Evolutionary conservation across 495 filamentous ascomycete species (phyloP), one percentile per base, ranked within the genome.

Genomic region (Aspergillus hancockii): DNA sequence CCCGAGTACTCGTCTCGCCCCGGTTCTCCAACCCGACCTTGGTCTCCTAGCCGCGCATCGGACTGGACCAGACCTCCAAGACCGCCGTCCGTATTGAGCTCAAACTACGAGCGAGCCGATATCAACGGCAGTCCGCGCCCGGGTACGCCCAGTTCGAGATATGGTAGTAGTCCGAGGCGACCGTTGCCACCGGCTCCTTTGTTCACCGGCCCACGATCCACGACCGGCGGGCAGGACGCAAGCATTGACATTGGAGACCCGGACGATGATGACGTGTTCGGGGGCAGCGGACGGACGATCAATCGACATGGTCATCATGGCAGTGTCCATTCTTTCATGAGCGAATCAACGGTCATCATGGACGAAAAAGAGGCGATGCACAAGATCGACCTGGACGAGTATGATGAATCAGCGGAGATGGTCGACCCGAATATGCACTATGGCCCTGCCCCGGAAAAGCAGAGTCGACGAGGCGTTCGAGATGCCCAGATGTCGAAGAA

Each of bases 101-200:
- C 85, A 22, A 72, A 85, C 19, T 98, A 94, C 68, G 94, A 97
- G 67, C 90, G 92, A 0, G 82, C 86, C 18, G 92, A 97, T 65
- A 69, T 97, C 53, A 94, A 97, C 67, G 94, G 94, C 8, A 90
- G 83, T 40, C 93, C 94, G 9, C 77, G 94, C 59, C 94, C 94
- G 13, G 94, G 94, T 2, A 96, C 93, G 2, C 90, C 94, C 9
- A 89, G 91, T 4, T 91, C 90, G 38, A 81, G 84, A 64, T 97
- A 97, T 67, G 89, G 91, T 36, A 89, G 91, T 10, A 92, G 90
- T 61, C 90, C 91, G 8, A 83, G 90, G 49, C 80, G 90, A 59
- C 93, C 93, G n/a, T 74, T 97, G n/a, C 94, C 93, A 14, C 90
- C 91, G 2, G 91, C 92, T 30, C 94, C 93, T 6, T 75, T 93